Percentiles rank a stretch among this genome's conserved stretches.
phyloP scores from a whole-genome alignment of 208 protist genomes.

The Trypanosoma theileri region DNA sequence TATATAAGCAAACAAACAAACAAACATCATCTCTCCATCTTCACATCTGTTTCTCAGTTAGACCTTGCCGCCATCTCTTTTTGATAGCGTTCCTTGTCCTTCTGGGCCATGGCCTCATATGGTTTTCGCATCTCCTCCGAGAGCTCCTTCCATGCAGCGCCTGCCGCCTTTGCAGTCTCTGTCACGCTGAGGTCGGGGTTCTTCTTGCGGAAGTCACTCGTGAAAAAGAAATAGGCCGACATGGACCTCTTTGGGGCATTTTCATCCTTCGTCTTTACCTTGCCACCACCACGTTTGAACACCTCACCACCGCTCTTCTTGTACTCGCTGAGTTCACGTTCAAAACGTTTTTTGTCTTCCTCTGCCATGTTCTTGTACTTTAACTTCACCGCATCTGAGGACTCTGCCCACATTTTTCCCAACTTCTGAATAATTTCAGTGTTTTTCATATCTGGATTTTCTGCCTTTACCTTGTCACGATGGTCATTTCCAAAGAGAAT shows the following conservation, averaged over 20 bases:
- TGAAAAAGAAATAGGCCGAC: conserved; percentile 83
- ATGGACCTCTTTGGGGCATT: conserved; percentile 83
- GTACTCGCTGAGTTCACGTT: conserved; percentile 77
- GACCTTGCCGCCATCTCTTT: conserved; percentile 33
- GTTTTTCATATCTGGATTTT: conserved; percentile 66
- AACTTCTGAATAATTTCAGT: conserved; percentile 70
- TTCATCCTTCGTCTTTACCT: conserved; percentile 73
- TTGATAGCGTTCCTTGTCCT: conserved; percentile 86
- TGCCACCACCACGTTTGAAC: conserved; percentile 53
- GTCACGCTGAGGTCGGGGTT: conserved; percentile 51
- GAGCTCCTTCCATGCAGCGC: conserved; percentile 67
- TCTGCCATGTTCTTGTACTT: conserved; percentile 72
- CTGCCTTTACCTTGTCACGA: conserved; percentile 62
- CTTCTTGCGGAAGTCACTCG: conserved; percentile 64
- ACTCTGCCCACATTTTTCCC: conserved; percentile 60
- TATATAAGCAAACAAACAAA: conserved; percentile 14
- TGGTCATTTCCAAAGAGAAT: conserved; percentile 79
- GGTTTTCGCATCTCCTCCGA: conserved; percentile 70
- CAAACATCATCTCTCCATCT: neutral
- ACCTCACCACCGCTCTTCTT: conserved; percentile 53
- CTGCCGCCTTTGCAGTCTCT: conserved; percentile 66
- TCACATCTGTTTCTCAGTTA: conserved; percentile 1
- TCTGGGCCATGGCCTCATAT: conserved; percentile 72
- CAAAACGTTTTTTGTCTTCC: conserved; percentile 80
- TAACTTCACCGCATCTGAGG: conserved; percentile 65